phyloP scores from a whole-genome alignment of 805 yeast species.

The Debaryomyces hansenii region DNA sequence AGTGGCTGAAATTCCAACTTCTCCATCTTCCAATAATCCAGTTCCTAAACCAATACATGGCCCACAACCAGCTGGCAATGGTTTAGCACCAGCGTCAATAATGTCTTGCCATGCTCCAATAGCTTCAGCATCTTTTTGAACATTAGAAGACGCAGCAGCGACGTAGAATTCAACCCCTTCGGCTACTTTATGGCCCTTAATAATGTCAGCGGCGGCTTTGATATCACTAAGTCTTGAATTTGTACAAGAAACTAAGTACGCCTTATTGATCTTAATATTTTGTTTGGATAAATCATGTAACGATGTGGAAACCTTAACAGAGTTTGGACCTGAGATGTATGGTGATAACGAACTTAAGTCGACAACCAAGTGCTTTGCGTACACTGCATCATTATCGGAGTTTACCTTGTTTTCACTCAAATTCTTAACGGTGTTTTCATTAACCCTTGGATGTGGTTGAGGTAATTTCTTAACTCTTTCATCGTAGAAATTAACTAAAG shows the following conservation, averaged over 20 bases:
- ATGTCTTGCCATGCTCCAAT: constrained; percentile 91
- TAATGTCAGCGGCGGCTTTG: constrained; percentile 89
- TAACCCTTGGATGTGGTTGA: constrained; percentile 83
- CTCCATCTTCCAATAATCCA: constrained; percentile 91
- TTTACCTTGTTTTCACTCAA: constrained; percentile 43
- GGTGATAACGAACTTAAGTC: constrained; percentile 84
- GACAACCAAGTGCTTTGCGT: constrained; percentile 83
- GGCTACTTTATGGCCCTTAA: constrained; percentile 80
- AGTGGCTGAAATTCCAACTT: constrained; percentile 97
- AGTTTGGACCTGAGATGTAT: constrained; percentile 93
- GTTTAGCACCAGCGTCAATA: constrained; percentile 88
- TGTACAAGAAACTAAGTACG: constrained; percentile 97
- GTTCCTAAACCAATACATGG: constrained; percentile 98
- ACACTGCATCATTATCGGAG: constrained; percentile 77
- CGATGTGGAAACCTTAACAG: constrained; percentile 87
- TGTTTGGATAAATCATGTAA: constrained; percentile 71
- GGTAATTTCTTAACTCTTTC: constrained; percentile 57
- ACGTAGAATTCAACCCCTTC: constrained; percentile 92
- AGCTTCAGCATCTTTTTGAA: constrained; percentile 88
- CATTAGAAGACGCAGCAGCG: constrained; percentile 95
- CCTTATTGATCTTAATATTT: constrained; percentile 82
- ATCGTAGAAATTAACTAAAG: constrained; percentile 75
- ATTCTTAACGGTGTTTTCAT: constrained; percentile 53
- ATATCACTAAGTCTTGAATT: constrained; percentile 92
- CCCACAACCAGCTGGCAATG: constrained; percentile 98